Evolutionary conservation across 1,284 basidiomycete species (phyloP), one percentile per base, ranked within the genome.

Genomic region (Stereum hirsutum): DNA sequence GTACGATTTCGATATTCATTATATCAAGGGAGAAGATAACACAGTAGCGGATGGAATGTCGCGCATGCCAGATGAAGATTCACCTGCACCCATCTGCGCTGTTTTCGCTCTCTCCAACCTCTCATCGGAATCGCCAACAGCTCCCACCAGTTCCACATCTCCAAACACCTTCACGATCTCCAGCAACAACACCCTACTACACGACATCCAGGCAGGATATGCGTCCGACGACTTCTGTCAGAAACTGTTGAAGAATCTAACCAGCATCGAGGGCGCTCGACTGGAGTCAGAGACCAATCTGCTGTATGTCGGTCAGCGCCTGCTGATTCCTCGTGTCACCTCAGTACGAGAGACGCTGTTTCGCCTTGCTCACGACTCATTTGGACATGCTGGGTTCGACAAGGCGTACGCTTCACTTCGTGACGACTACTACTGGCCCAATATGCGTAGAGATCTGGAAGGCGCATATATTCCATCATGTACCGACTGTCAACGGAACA

Each of bases 11-110:
- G 40, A 52, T 0, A 62, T 70, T n/a, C 38, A 49, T 0, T 70
- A 72, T 40, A 45, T 70, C 3, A 41, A 44, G n/a, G 65, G 68
- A 0, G 52, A 57, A 25, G 55, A 60, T 6, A 70, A 70, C 41
- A 50, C 52, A 0, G 57, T 57, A 0, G 62, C 67, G 0, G 63
- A 69, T 42, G 57, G 63, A 0, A 45, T 68, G 0, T 69, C 64
- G 0, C 48, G 59, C 3, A 51, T 62, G 4, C 51, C 60, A 14
- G 4, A 58, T 61, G 21, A 20, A 6, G 17, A 36, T 6, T 12
- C 12, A 20, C 34, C 34, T 41, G 14, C 12, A 15, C 21, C 28
- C n/a, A 30, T 39, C 24, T 37, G 25, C 15, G n/a, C 41, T 17
- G 20, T 28, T 15, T 19, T 25, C 15, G 15, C n/a, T 25, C 3